Percentiles rank a stretch among this genome's conserved stretches.
Conservation (phyloP, 2,329 filamentous ascomycete genomes). For the Capronia epimyces region DNA sequence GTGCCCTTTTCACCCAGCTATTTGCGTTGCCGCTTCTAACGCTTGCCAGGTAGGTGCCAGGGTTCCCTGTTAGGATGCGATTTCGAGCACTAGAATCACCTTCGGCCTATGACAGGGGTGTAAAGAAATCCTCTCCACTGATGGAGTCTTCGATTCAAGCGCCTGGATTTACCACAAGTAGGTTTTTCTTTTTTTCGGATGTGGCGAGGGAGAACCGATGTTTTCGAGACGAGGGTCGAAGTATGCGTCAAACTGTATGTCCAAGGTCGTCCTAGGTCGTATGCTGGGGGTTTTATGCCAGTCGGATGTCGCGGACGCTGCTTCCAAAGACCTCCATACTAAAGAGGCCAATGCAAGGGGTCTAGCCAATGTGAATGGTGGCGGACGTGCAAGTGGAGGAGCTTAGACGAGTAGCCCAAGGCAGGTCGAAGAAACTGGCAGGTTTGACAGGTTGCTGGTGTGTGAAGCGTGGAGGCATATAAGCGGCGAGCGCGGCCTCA, state of each 20-base stretch:
- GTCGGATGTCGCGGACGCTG: not conserved
- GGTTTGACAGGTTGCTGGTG: not conserved
- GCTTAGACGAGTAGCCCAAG: not conserved
- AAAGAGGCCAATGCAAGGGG: too few relatives aligned
- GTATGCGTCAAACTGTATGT: not conserved
- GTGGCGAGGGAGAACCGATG: not conserved
- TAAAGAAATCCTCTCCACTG: not conserved
- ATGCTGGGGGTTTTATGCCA: too few relatives aligned
- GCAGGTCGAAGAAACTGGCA: not conserved
- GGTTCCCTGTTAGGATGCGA: not conserved
- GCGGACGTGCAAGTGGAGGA: not conserved
- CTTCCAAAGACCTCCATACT: not conserved
- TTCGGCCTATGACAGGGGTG: too few relatives aligned
- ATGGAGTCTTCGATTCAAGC: too few relatives aligned
- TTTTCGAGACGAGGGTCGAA: not conserved
- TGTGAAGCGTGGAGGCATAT: not conserved
- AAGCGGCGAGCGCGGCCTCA: not conserved
- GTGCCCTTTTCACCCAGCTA: too few relatives aligned
- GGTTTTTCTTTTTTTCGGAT: not conserved
- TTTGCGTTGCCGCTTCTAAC: too few relatives aligned
- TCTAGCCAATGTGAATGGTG: constrained; percentile 4
- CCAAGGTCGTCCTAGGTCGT: too few relatives aligned
- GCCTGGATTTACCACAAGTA: too few relatives aligned
- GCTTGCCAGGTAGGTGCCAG: too few relatives aligned
- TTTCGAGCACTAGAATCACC: not conserved